Base-by-base conservation (phyloP, 2,329 filamentous ascomycete genomes). In the Didymella lethalis region DNA sequence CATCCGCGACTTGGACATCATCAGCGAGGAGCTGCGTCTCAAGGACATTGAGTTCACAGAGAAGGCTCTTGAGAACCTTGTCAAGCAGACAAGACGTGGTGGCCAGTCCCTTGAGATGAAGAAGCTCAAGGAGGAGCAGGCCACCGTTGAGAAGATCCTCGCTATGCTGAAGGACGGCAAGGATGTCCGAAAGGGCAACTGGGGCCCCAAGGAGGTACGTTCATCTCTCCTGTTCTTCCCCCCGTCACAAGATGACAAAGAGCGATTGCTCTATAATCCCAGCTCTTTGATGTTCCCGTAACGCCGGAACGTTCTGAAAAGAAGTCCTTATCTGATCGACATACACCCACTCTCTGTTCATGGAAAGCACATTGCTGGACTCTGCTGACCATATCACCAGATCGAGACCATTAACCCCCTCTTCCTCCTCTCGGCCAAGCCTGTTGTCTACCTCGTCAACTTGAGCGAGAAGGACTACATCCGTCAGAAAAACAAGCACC, bases 11-110 rank as follows among this genome's bases (percentile, higher is more conserved):
- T 81, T 99, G 69, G 91, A 92, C 75, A 99, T 99, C 79, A 98
- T 99, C 81, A 92, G 89, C 78, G 93, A 98, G 76, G 95, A 99
- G 83, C 84, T 99, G 75, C 89, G 94, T 64, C 89, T 97, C 79
- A 99, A 99, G 84, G 95, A 99, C 81, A 97, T 97, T 66, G 96
- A 99, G 83, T 99, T 98, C 77, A 88, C 91, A 61, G 93, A 97
- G 83, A 99, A 99, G 86, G 91, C 93, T 4, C 88, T 95, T 55
- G 96, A 98, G 79, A 88, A 86, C 78, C 85, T 96, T 70, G 89
- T 90, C 83, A 99, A 98, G 87, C 94, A 95, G 84, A 99, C 95
- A 41, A 86, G 92, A 66, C 86, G 94, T 82, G 95, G 95, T 74
- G 95, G 95, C 47, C 94, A 99, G 81, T 93, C 90, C 78, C 84